Evolutionary conservation across 176 grass and related monocot species (phyloP), one percentile per base, ranked within the genome.

Genomic region (Olyra latifolia): DNA sequence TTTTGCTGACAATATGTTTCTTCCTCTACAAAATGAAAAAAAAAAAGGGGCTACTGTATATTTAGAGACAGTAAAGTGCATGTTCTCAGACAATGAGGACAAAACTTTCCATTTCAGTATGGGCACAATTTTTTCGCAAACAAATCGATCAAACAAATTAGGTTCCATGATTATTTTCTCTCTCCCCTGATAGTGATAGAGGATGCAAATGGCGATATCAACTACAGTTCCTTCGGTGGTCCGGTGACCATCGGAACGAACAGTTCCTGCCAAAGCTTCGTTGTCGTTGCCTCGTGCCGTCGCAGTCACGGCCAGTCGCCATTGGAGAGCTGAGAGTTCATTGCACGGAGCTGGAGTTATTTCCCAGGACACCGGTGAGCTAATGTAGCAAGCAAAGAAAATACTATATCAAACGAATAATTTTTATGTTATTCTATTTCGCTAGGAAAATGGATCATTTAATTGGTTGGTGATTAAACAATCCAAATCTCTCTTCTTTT

Each of bases 121-220:
- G 48, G 54, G 32, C 54, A 16, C 46, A 16, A 48, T 14, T 47
- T 15, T 35, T 35, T 8, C 1, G 14, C 11, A 61, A 2, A 30
- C 10, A 49, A 15, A 35, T 35, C 32, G 32, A 35, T 35, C 32
- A 3, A 35, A 35, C 4, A 35, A 35, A 35, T 35, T 35, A 35
- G 32, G 32, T 35, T 35, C 32, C 2, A 35, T 35, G 5, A 35
- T 35, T 35, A 20, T 78, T 15, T 72, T 47, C 72, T 66, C 43
- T 65, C 72, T 19, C 17, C 40, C 52, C 6, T 63, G 79, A 59
- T 6, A 59, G 49, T 17, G 86, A 83, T 59, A 39, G 41, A 59
- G 74, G 86, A 56, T 56, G 79, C 65, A 50, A 39, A 55, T 72
- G 16, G 48, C 46, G 23, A 8, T 15, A 11, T 11, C 22, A 78